A percentile compares a stretch with the other conserved stretches of the same genome.
Conservation (phyloP, 345 rosid species). For the Hypericum perforatum region DNA sequence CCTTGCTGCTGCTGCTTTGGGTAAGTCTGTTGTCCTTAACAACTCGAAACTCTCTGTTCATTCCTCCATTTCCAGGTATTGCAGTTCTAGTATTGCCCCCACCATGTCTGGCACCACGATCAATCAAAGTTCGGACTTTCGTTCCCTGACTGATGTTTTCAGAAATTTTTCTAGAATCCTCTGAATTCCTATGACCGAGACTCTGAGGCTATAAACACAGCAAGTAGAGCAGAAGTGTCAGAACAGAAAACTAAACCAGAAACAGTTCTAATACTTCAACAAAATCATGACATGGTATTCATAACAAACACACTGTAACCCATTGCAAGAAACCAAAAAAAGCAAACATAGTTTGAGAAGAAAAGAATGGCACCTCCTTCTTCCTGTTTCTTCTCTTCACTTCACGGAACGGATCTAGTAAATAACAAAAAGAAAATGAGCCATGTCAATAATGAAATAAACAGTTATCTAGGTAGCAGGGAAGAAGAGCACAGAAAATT, state of each 20-base stretch:
- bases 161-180: constrained; percentile 29
- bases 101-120: constrained; percentile 30
- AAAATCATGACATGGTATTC: too few species aligned
- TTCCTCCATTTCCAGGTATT: constrained; percentile 38
- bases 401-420: constrained; percentile 71
- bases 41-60: constrained; percentile 38
- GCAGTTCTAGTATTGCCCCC: constrained; percentile 34
- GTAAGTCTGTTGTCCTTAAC: constrained; percentile 71
- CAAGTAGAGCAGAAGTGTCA: constrained; percentile 12
- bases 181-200: constrained; percentile 24
- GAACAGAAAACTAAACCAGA: neutral
- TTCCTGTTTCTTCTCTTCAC: constrained; percentile 70
- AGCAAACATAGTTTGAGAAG: neutral
- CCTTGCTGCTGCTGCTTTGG: constrained; percentile 29
- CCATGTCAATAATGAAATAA: constrained; percentile 4
- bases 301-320: too few species aligned
- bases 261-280: too few species aligned
- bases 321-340: neutral
- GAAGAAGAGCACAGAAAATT: too few species aligned
- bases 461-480: neutral
- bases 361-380: constrained; percentile 50
- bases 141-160: constrained; percentile 25
- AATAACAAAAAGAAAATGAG: constrained; percentile 8
- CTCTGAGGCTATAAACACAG: constrained; percentile 35
- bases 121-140: constrained; percentile 24